Evolutionary conservation across 2,329 filamentous ascomycete species (phyloP), one percentile per base, ranked within the genome.

Genomic region (Penicillium thymicola): DNA sequence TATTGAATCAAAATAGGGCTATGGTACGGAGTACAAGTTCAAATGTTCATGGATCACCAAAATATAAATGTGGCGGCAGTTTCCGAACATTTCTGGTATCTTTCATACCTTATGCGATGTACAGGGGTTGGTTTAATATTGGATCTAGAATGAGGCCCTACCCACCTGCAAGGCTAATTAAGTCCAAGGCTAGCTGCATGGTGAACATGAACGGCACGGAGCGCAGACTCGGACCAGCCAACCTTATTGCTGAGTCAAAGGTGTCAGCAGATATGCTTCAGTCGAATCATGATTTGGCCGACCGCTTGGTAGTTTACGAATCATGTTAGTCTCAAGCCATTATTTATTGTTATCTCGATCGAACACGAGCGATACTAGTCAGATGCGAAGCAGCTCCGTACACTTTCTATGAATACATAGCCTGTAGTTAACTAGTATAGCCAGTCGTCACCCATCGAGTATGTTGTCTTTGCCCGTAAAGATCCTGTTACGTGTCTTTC

Each of bases 181-280:
- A 43, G 41, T 48, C 62, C 54, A 57, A 56, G 48, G 45, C 53
- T 54, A 52, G 45, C 46, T 56, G 50, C 54, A 51, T 45, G 48
- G 51, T 27, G 49, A 57, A 59, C 47, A 53, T 61, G 54, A 56
- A 55, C 56, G 47, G 50, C 32, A 54, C 32, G 38, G 38, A 55
- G 38, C 38, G 52, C 46, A 30, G 40, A 55, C 52, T 55, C 38
- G 38, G 38, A 37, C 45, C n/a, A 52, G 8, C 30, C 49, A 58
- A 60, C 57, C 57, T 63, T 63, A 63, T 62, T 52, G 53, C 34
- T 32, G 46, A 60, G 54, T 60, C 50, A 51, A 61, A 61, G 43
- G 49, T 55, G 51, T 58, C 56, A 38, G 45, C 49, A 9, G 38
- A 18, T 41, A 50, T 44, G 50, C 37, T 28, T 55, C 51, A 51